Evolutionary conservation across 164 flowering plant species (phyloP), one percentile per base, ranked within the genome.

Genomic region (Magnolia sinica): DNA sequence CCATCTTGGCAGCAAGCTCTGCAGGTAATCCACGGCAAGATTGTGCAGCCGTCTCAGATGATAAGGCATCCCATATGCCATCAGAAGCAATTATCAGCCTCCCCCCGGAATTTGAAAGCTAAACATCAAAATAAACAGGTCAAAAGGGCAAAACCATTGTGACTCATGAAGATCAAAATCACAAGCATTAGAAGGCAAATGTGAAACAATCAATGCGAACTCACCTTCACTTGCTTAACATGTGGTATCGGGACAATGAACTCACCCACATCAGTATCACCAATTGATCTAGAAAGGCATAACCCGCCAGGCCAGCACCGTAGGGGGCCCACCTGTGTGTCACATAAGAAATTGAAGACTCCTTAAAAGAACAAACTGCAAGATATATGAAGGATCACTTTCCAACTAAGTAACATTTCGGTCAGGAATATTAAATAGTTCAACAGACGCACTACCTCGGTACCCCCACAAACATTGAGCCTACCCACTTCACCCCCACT

Each of bases 261-360:
- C 80, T 91, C 96, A 50, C 98, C 98, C 27, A 91, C 98, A 85
- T 93, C 98, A 52, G 90, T 88, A 80, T 93, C 98, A 68, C 98
- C 98, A 80, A 93, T 93, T 14, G 98, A 93, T 77, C 98, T 85
- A 69, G 98, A 93, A 71, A 93, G 95, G 81, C 98, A 93, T 79
- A 93, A 84, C 49, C 98, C 98, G 75, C 98, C 98, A 84, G 98
- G 96, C 98, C 98, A 93, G 81, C 98, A 93, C 1, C 98, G 93
- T 29, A 93, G 91, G 8, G 98, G 98, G 16, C 98, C 98, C 79
- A 91, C 94, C 98, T 90, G 76, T n/a, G 49, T 78, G 79, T n/a
- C 27, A 52, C 1, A 74, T 22, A 55, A 78, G 22, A 72, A 19
- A 71, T 37, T 52, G 22, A 70, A 50, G 22, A 74, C 22, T 50